Evolutionary conservation across 495 filamentous ascomycete species (phyloP), one percentile per base, ranked within the genome.

Genomic region (Xylaria longipes): DNA sequence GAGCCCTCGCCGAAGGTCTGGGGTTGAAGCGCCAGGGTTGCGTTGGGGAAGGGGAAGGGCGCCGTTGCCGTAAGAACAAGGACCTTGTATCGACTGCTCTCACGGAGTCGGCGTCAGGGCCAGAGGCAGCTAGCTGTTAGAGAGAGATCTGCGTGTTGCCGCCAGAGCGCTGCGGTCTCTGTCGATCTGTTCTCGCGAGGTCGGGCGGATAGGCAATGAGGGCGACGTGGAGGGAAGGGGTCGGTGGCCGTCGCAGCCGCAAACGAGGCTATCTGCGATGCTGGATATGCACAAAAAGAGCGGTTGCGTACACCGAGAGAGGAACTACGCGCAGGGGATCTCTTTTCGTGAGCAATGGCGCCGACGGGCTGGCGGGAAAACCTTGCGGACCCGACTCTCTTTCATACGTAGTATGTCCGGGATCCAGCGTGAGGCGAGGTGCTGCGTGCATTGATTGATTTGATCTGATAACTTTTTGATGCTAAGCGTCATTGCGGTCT

Each of bases 21-120:
- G 22, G 82, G 79, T 82, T 86, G 83, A 77, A 87, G 83, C 81
- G 86, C 86, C 87, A 89, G 86, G 80, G 78, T 88, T 84, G 74
- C 81, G 80, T 77, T 72, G 41, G 70, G 33, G 56, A 37, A 27
- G 17, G 56, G 64, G 48, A 33, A 37, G 22, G 61, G 69, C 69
- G 52, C 61, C 29, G 69, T 71, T 22, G 69, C 69, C 62, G 63
- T 7, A 62, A 37, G 31, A 57, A 60, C 33, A 60, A 37, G 20
- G 29, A 29, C 25, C 9, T 17, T 17, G 27, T 54, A 5, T 45
- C 45, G 57, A 50, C 43, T 43, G 33, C 58, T 8, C 46, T 63
- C 68, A 25, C 46, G 3, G 33, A 46, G 57, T 43, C 31, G 57
- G 37, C 54, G 58, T 41, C 35, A 62, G 37, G 37, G 35, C 11